Conservation (phyloP, 2,329 filamentous ascomycete species). For the Diplodia corticola region DNA sequence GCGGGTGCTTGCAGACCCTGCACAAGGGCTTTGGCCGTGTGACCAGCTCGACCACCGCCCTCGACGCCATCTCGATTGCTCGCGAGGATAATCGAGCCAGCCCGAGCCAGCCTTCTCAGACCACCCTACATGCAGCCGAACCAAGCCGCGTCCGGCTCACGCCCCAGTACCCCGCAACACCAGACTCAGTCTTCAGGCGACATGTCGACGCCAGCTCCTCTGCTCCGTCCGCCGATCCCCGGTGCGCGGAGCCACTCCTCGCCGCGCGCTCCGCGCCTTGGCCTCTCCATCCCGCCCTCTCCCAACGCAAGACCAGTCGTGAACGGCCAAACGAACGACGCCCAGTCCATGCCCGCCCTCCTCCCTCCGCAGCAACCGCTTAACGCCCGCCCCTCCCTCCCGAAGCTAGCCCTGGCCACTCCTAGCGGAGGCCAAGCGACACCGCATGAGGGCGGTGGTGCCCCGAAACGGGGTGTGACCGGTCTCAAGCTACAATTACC, state of each 20-base stretch:
- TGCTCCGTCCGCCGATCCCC: conserved; percentile 80
- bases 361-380: conserved; percentile 34
- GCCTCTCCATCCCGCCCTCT: conserved; percentile 85
- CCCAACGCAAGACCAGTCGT: conserved; percentile 80
- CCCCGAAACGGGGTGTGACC: conserved; percentile 29
- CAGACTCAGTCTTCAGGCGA: conserved; percentile 28
- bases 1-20: conserved; percentile 22
- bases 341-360: conserved; percentile 51
- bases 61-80: neutral
- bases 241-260: conserved; percentile 60
- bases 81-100: neutral
- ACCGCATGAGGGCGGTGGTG: conserved; percentile 63
- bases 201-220: conserved; percentile 75
- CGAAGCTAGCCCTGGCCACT: conserved; percentile 81
- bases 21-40: conserved; percentile 20
- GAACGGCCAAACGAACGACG: conserved; percentile 51
- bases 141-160: conserved; percentile 7
- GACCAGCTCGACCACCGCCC: neutral
- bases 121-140: conserved; percentile 20
- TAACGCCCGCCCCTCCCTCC: conserved; percentile 30
- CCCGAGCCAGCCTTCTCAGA: neutral
- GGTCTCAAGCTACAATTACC: conserved; percentile 53
- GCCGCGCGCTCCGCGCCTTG: conserved; percentile 71
- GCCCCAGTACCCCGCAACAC: conserved; percentile 19
- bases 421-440: conserved; percentile 78